Evolutionary conservation across 1,284 basidiomycete genomes (phyloP), one percentile per base, ranked within the genome.

Genomic region (Cutaneotrichosporon sp.): DNA sequence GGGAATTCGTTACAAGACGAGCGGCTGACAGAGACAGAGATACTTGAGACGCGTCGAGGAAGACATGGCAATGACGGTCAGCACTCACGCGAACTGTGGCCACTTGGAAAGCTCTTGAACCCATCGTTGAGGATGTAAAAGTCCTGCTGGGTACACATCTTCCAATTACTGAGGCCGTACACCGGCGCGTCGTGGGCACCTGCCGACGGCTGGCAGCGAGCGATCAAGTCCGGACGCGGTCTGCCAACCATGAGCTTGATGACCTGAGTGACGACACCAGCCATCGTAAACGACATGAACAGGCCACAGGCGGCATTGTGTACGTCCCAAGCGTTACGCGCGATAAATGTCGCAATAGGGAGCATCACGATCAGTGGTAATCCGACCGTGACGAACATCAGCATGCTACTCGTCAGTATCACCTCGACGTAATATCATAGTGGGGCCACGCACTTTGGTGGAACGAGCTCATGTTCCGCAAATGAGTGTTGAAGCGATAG

Each of bases 61-160:
- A 26, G 26, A 26, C 26, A 26, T 26, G 26, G 26, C 26, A 26
- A 26, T 26, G 26, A 26, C 26, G 26, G 26, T 26, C n/a, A 11
- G 30, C 5, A 69, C 73, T 62, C 56, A 76, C 76, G 63, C 32
- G 78, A 80, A 50, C 73, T 75, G 81, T 98, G 96, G 0, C 96
- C 96, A 58, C 90, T 93, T 5, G 92, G 92, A 80, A 99, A 97
- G 75, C 90, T 93, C 71, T 91, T 87, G 83, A 94, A 98, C 0
- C 95, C 95, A 76, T 96, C 92, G 36, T 84, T 82, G 70, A 95
- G 78, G 7, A 87, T 84, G 16, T 74, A 67, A 14, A 76, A 72
- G 73, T 91, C 81, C 0, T 84, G 84, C 70, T 88, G 86, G 0
- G 91, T 92, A 80, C 96, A 99, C 61, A 97, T 89, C 1, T 84